These are phyloP conservation scores for Fraxinus greggii DNA, from an alignment of 305 asterid genomes.

Conservation along the genomic window DNA sequence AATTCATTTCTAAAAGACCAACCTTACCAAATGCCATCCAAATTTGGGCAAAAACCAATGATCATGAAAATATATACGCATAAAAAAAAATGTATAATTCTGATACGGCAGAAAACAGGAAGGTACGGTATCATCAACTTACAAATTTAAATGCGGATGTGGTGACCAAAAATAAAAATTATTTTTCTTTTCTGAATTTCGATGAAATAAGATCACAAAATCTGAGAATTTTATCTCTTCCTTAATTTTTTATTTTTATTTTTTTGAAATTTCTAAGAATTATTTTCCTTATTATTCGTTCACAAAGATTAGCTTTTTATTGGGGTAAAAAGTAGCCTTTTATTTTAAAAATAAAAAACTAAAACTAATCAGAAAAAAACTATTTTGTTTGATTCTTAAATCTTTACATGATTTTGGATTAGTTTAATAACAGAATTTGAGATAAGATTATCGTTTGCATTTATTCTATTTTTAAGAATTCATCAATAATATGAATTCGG, in stretches of 20 bases:
- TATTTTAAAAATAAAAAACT: neutral
- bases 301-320: neutral
- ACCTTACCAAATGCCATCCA: neutral
- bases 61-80: neutral
- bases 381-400: neutral
- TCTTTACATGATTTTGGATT: neutral
- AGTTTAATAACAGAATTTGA: neutral
- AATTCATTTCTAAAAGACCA: conserved; percentile 25
- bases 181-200: neutral
- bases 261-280: neutral
- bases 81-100: neutral
- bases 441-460: neutral
- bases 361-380: neutral
- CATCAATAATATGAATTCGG: neutral
- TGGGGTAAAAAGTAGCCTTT: too few relatives aligned
- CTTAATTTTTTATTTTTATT: neutral
- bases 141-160: neutral
- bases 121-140: neutral
- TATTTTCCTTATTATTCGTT: too few relatives aligned
- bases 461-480: neutral
- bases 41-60: neutral
- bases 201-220: neutral
- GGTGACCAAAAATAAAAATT: neutral
- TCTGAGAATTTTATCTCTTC: neutral
- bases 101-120: neutral